Percentiles rank a stretch among this genome's conserved stretches.
phyloP scores from a whole-genome alignment of 805 yeast genomes.

The Suhomyces xylopsoci region DNA sequence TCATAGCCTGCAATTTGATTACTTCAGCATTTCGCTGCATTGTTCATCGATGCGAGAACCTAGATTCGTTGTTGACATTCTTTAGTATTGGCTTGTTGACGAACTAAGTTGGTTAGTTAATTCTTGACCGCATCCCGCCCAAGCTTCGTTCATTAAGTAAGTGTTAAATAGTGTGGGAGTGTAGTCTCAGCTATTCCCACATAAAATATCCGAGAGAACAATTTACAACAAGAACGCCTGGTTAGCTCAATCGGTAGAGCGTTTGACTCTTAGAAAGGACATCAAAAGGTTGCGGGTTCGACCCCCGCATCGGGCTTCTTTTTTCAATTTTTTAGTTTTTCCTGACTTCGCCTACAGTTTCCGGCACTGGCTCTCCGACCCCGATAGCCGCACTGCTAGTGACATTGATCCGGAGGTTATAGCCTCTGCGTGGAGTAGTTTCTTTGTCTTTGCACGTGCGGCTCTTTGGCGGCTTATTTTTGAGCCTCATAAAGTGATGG shows the following conservation, averaged over 20 bases:
- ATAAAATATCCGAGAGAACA: not conserved
- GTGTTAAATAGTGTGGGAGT: too few species aligned
- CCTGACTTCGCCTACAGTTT: not conserved
- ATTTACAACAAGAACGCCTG: constrained; percentile 5
- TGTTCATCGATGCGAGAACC: too few species aligned
- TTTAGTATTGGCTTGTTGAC: too few species aligned
- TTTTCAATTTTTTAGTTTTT: constrained; percentile 1
- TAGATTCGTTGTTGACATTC: too few species aligned
- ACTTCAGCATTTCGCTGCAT: too few species aligned
- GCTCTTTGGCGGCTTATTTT: not conserved
- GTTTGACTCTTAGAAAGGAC: constrained; percentile 13
- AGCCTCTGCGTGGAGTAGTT: not conserved
- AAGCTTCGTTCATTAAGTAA: too few species aligned
- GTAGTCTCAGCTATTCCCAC: too few species aligned
- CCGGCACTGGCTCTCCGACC: not conserved
- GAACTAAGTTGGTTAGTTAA: too few species aligned
- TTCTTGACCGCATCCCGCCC: too few species aligned
- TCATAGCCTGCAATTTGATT: too few species aligned
- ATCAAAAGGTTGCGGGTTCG: constrained; percentile 18
- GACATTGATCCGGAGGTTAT: not conserved
- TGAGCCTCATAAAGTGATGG: not conserved
- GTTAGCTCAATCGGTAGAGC: constrained; percentile 14
- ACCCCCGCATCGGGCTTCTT: constrained; percentile 16
- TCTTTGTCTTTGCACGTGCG: not conserved
- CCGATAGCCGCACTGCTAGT: not conserved